Conservation (phyloP, 164 flowering plant genomes). For the Magnolia changhungtana region DNA sequence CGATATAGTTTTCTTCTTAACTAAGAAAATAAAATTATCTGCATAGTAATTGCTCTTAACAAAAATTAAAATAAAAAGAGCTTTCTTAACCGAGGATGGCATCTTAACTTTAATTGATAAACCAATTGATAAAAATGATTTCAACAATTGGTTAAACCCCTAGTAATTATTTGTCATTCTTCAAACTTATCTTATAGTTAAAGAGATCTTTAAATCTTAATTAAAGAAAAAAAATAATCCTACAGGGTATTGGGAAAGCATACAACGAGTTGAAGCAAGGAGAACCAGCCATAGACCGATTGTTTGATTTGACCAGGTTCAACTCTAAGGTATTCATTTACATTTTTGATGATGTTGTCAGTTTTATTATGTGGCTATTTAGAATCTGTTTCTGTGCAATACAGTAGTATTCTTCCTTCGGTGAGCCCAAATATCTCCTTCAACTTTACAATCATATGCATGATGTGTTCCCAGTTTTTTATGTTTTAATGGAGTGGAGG, state of each 20-base stretch:
- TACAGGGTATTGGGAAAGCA: slow-evolving; percentile 92
- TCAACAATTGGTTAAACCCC: neutral
- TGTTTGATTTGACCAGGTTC: slow-evolving; percentile 68
- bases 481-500: neutral
- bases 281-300: slow-evolving; percentile 89
- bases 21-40: too few species aligned
- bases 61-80: too few species aligned
- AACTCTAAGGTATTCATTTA: slow-evolving; percentile 49
- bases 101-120: neutral
- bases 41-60: too few species aligned
- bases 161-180: neutral
- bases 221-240: slow-evolving; percentile 36
- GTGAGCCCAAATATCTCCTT: neutral
- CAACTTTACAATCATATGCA: neutral
- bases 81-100: too few species aligned
- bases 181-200: slow-evolving; percentile 3
- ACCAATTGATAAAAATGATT: neutral
- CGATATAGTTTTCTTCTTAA: too few species aligned
- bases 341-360: neutral
- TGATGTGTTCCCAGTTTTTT: neutral
- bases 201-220: slow-evolving; percentile 22
- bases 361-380: neutral
- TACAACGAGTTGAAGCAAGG: slow-evolving; percentile 94
- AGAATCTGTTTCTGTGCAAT: neutral
- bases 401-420: neutral